phyloP scores from a whole-genome alignment of 2,329 filamentous ascomycete species.

The Cladosporium cucumerinum region DNA sequence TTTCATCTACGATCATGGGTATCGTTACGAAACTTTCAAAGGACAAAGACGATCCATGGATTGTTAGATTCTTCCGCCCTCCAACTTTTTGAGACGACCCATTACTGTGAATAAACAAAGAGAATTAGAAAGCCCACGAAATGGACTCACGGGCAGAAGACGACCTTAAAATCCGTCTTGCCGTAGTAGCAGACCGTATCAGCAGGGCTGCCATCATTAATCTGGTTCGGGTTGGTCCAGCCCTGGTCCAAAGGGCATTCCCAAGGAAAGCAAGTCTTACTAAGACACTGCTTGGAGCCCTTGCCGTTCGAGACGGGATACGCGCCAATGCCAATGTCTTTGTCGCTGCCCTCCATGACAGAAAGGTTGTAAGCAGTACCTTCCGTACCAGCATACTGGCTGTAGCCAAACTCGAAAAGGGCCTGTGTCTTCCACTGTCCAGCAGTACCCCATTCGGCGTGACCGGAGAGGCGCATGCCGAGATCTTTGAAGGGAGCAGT shows the following conservation, averaged over 20 bases:
- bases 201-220: conserved; percentile 25
- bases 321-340: conserved; percentile 25
- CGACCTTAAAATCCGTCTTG: conserved; percentile 29
- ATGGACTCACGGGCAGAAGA: conserved; percentile 24
- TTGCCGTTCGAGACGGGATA: conserved; percentile 21
- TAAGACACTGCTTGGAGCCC: conserved; percentile 23
- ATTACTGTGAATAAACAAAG: not conserved
- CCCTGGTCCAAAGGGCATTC: conserved; percentile 24
- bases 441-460: conserved; percentile 27
- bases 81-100: not conserved
- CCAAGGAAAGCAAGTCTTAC: conserved; percentile 28
- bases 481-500: conserved; percentile 24
- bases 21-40: not conserved
- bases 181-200: conserved; percentile 34
- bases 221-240: conserved; percentile 29
- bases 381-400: conserved; percentile 25
- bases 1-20: not conserved
- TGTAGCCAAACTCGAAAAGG: conserved; percentile 33
- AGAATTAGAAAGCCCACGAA: not conserved
- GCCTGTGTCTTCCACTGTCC: conserved; percentile 28
- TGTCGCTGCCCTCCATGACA: conserved; percentile 28
- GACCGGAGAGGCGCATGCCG: conserved; percentile 30
- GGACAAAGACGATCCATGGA: not conserved
- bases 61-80: not conserved
- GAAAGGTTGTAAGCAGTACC: conserved; percentile 17